Conservation (phyloP, 495 filamentous ascomycete genomes). For the Aspergillus olivimuriae region DNA sequence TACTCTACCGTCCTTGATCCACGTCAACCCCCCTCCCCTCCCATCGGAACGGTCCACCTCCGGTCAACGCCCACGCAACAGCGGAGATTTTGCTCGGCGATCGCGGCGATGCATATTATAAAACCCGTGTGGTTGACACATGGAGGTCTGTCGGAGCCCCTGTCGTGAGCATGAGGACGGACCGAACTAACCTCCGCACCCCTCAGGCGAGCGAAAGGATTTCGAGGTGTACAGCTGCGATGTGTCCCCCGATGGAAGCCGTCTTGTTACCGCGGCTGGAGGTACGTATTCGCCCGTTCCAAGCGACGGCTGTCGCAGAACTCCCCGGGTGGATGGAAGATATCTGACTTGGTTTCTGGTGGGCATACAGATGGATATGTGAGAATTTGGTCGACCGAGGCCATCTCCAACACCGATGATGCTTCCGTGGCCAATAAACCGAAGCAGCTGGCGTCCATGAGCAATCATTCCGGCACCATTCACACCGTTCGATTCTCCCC, state of each 20-base stretch:
- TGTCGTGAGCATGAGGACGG: no score
- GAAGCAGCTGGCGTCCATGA: conserved; percentile 93
- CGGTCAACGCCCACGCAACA: conserved; percentile 2
- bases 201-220: conserved; percentile 86
- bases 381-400: conserved; percentile 93
- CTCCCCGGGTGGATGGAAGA: neutral
- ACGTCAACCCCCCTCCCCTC: conserved; percentile 14
- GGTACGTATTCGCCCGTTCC: conserved; percentile 44
- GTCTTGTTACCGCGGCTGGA: conserved; percentile 89
- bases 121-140: conserved; percentile 92
- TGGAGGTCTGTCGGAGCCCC: conserved; percentile 53
- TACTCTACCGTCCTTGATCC: conserved; percentile 13
- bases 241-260: conserved; percentile 85
- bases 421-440: conserved; percentile 63
- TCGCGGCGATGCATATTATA: conserved; percentile 71
- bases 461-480: conserved; percentile 95
- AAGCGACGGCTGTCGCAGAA: no score
- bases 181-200: no score
- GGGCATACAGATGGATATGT: conserved; percentile 75
- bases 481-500: conserved; percentile 94
- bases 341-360: conserved; percentile 13
- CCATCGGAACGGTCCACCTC: conserved; percentile 9
- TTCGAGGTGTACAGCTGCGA: conserved; percentile 98
- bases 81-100: conserved; percentile 1
- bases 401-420: conserved; percentile 74